These are phyloP conservation scores for Saitozyma sp. DNA, from an alignment of 768 basidiomycete species.

Conservation along the genomic window DNA sequence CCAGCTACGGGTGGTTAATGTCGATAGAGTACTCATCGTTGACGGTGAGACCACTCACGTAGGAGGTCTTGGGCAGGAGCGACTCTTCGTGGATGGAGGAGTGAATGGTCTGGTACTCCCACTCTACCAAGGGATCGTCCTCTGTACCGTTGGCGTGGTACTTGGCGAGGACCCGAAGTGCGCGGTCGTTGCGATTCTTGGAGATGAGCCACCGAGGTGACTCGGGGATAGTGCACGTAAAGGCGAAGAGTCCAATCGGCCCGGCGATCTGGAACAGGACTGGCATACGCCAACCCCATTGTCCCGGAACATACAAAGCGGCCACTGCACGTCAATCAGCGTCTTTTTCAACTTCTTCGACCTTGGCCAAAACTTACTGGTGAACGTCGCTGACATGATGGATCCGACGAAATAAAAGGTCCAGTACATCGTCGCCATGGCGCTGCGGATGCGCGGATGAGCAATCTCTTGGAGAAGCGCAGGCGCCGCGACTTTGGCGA, in stretches of 20 bases:
- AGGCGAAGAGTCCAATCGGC: slow-evolving; percentile 17
- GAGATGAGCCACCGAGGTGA: slow-evolving; percentile 42
- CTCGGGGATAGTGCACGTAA: slow-evolving; percentile 22
- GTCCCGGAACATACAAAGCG: neutral
- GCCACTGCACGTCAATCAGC: too few species aligned
- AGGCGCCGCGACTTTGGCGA: too few species aligned
- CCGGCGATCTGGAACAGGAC: slow-evolving; percentile 28
- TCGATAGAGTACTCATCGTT: neutral
- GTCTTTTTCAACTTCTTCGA: too few species aligned
- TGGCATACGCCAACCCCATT: slow-evolving; percentile 34
- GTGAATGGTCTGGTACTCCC: slow-evolving; percentile 59
- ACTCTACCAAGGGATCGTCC: slow-evolving; percentile 42
- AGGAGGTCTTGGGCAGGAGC: slow-evolving; percentile 9
- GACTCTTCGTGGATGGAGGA: slow-evolving; percentile 30
- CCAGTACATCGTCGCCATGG: too few species aligned
- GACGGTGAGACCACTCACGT: slow-evolving; percentile 38
- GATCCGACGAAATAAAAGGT: too few species aligned
- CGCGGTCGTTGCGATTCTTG: slow-evolving; percentile 31
- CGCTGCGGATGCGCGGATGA: too few species aligned
- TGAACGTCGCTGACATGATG: too few species aligned
- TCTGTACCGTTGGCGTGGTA: slow-evolving; percentile 44
- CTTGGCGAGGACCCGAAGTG: slow-evolving; percentile 37
- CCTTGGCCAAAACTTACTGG: too few species aligned
- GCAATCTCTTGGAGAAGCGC: too few species aligned
- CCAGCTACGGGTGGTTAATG: slow-evolving; percentile 12